A percentile compares a stretch with the other conserved stretches of the same genome.
Conservation (phyloP, 208 protist genomes). For the Angomonas deanei region DNA sequence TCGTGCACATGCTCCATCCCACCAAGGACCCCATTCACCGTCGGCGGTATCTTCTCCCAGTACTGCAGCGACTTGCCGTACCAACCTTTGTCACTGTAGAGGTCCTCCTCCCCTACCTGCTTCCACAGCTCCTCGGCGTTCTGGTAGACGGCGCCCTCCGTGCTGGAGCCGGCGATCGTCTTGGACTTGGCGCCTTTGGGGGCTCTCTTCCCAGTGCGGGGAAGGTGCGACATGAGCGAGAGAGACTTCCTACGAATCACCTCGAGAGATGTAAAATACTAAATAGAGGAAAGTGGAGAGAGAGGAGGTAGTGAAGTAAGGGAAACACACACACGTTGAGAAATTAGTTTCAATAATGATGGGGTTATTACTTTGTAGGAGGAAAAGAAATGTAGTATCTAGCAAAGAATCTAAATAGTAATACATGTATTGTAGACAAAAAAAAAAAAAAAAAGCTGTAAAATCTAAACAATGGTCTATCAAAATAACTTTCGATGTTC, state of each 20-base stretch:
- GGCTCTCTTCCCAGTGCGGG: not conserved
- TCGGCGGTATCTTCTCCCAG: constrained; percentile 81
- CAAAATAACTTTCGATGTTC: not conserved
- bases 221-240: not conserved
- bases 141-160: constrained; percentile 44
- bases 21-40: constrained; percentile 87
- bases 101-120: constrained; percentile 54
- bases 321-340: not conserved
- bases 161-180: constrained; percentile 20
- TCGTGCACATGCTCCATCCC: constrained; percentile 78
- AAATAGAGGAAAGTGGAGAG: not conserved
- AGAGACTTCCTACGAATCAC: not conserved
- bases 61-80: constrained; percentile 87
- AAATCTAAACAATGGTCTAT: not conserved
- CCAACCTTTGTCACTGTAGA: constrained; percentile 74
- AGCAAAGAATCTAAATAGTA: too few species aligned
- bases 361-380: too few species aligned
- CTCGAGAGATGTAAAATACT: not conserved
- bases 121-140: constrained; percentile 70
- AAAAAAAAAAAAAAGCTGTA: not conserved
- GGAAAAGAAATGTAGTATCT: too few species aligned
- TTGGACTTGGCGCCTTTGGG: not conserved
- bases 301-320: not conserved
- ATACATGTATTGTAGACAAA: not conserved
- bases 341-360: too few species aligned